These are phyloP conservation scores for Saposhnikovia divaricata DNA, from an alignment of 129 eudicot species.

Conservation along the genomic window DNA sequence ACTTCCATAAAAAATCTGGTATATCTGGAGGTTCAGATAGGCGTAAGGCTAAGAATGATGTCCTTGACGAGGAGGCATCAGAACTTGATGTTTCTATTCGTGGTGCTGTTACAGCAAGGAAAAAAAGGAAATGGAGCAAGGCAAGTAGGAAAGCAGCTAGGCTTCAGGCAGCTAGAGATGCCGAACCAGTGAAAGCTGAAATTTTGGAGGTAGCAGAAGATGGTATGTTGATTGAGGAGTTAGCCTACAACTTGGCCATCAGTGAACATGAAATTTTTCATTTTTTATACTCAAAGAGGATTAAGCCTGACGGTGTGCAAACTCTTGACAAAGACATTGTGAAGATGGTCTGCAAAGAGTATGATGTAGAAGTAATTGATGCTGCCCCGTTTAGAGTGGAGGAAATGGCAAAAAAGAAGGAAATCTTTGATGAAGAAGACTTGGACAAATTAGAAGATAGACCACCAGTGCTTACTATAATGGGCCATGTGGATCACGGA, in stretches of 20 bases:
- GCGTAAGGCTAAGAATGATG: conserved; percentile 35
- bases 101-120: conserved; percentile 48
- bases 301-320: conserved; percentile 79
- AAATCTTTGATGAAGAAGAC: conserved; percentile 75
- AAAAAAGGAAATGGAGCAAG: conserved; percentile 89
- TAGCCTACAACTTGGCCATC: conserved; percentile 79
- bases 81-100: conserved; percentile 56
- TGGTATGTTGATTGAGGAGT: conserved; percentile 79
- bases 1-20: conserved; percentile 44
- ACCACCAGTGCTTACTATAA: conserved; percentile 92
- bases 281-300: conserved; percentile 61
- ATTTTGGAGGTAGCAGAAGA: conserved; percentile 83
- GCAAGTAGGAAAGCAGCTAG: conserved; percentile 91
- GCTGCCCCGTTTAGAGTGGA: conserved; percentile 50
- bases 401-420: conserved; percentile 87
- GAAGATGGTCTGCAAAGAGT: conserved; percentile 81
- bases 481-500: conserved; percentile 99
- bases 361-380: conserved; percentile 89
- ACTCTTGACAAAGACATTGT: conserved; percentile 75
- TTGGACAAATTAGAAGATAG: conserved; percentile 72
- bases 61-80: conserved; percentile 50
- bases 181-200: conserved; percentile 84
- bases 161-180: conserved; percentile 79
- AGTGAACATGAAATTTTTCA: conserved; percentile 91
- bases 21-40: conserved; percentile 47